Conservation (phyloP, 495 filamentous ascomycete species). For the Lichenothelia convexa region DNA sequence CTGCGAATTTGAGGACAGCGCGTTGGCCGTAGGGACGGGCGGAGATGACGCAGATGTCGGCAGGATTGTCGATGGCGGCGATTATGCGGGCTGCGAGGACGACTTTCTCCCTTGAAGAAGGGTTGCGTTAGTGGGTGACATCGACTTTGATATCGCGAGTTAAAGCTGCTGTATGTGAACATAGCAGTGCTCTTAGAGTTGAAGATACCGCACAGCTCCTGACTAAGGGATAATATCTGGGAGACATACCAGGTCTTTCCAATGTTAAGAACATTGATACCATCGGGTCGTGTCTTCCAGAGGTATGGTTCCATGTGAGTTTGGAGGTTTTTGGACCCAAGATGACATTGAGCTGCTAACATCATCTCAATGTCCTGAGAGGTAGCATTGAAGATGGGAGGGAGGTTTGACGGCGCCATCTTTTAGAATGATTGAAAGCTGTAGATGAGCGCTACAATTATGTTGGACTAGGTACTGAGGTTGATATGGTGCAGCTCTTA, state of each 20-base stretch:
- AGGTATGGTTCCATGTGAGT: slow-evolving; percentile 99
- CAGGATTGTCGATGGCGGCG: slow-evolving; percentile 95
- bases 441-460: too few relatives aligned
- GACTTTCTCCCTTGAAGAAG: slow-evolving; percentile 78
- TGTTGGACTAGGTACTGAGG: too few relatives aligned
- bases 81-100: slow-evolving; percentile 96
- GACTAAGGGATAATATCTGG: too few relatives aligned
- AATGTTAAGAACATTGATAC: slow-evolving; percentile 97
- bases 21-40: slow-evolving; percentile 98
- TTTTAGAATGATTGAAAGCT: too few relatives aligned
- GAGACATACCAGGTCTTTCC: slow-evolving; percentile 92
- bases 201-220: background rate
- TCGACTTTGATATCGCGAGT: background rate
- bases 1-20: slow-evolving; percentile 96
- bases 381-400: slow-evolving; percentile 73
- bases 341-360: slow-evolving; percentile 85
- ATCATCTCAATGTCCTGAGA: slow-evolving; percentile 96
- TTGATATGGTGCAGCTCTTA: too few relatives aligned
- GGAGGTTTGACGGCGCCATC: slow-evolving; percentile 88
- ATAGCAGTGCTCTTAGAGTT: background rate
- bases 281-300: slow-evolving; percentile 95
- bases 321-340: slow-evolving; percentile 97
- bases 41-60: slow-evolving; percentile 96
- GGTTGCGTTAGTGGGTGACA: background rate
- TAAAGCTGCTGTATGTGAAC: background rate